Evolutionary conservation across 2,329 filamentous ascomycete species (phyloP).

Genomic region (Fusarium xylarioides): DNA sequence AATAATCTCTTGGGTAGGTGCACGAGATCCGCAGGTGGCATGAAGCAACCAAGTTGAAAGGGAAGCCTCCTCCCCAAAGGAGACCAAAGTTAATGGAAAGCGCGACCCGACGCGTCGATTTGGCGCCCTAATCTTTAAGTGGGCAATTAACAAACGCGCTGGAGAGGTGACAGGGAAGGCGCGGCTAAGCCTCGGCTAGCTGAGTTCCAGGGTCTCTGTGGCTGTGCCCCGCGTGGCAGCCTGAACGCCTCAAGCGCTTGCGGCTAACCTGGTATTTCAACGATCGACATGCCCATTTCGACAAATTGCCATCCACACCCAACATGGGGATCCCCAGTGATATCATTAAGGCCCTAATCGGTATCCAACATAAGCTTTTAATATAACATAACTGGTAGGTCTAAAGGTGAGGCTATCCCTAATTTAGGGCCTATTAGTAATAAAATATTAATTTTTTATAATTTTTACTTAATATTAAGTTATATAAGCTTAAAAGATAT

Average conservation of each 20-base stretch:
- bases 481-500: no score
- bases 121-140: conserved; percentile 40
- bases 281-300: conserved; percentile 29
- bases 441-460: no score
- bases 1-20: conserved; percentile 10
- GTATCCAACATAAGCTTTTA: no score
- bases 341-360: conserved; percentile 20
- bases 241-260: conserved; percentile 18
- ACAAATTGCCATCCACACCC: conserved; percentile 25
- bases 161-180: background rate
- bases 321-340: conserved; percentile 38
- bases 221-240: conserved; percentile 18
- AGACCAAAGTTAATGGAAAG: conserved; percentile 24
- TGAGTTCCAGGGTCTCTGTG: conserved; percentile 13
- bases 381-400: no score
- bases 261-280: conserved; percentile 30
- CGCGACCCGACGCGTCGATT: conserved; percentile 47
- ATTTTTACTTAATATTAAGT: no score
- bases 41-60: conserved; percentile 25
- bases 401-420: no score
- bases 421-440: no score
- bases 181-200: conserved; percentile 30
- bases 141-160: conserved; percentile 32
- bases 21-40: conserved; percentile 25
- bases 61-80: conserved; percentile 26